Conservation (phyloP, 768 basidiomycete genomes). For the Rhodotorula babjevae region DNA sequence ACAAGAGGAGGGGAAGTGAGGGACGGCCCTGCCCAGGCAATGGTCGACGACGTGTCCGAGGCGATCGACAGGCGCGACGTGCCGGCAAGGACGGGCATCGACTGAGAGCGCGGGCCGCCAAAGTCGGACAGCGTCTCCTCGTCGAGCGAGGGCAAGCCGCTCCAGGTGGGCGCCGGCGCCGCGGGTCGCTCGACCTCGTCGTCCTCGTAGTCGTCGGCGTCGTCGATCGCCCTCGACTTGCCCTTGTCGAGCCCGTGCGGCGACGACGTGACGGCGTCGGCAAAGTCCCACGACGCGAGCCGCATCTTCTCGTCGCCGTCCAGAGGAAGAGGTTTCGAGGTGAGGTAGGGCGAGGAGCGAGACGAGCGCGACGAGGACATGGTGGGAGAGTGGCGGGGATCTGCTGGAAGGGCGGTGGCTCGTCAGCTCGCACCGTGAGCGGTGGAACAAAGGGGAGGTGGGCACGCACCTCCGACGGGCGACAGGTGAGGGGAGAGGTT, state of each 20-base stretch:
- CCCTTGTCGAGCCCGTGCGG: neutral
- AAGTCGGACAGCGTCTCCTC: neutral
- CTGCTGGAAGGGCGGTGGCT: neutral
- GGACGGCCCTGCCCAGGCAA: neutral
- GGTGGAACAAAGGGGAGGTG: neutral
- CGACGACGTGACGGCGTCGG: neutral
- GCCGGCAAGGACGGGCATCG: neutral
- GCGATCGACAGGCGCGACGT: neutral
- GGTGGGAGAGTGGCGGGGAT: neutral
- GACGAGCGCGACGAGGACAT: neutral
- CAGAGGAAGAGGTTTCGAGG: neutral
- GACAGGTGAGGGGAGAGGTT: neutral
- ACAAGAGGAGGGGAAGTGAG: neutral
- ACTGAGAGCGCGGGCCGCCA: neutral
- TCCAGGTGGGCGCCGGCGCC: no score
- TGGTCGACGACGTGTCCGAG: neutral
- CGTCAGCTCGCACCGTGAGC: neutral
- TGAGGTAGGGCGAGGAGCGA: neutral
- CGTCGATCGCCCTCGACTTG: neutral
- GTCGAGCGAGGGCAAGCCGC: neutral
- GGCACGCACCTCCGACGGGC: neutral
- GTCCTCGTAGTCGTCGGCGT: neutral
- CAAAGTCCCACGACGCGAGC: constrained; percentile 16
- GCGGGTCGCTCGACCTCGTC: no score
- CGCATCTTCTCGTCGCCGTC: neutral